Base-by-base conservation (phyloP, 108 stramenopile species). In the Fragilariopsis cylindrus region DNA sequence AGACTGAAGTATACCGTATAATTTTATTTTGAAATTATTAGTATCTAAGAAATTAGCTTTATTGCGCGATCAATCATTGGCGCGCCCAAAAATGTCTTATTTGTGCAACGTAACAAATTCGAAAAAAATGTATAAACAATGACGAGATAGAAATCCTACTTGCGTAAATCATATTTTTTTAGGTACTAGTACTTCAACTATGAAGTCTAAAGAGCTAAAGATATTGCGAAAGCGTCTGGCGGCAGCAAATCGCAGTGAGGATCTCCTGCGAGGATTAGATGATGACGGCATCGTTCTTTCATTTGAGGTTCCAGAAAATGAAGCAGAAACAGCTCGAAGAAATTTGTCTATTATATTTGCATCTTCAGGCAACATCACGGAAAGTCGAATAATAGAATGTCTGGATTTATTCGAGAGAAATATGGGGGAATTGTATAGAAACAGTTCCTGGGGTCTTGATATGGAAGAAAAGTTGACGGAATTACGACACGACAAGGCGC, bases 361-460 rank as follows among this genome's bases (percentile, higher is more conserved):
- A 50, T 48, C 5, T 30, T 63, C 72, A 13, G 16, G 55, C 12
- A n/a, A 54, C 1, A 44, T 71, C 19, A 7, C 57, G 19, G 57
- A 70, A 18, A 62, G 54, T 4, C 43, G 30, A 70, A 49, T 80
- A 49, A 11, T 69, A 39, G 45, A 71, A 39, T 65, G 54, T 48
- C 64, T 90, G 79, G 56, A 55, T 83, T 52, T 95, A 57, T 95
- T 95, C 65, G 67, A 87, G 71, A 48, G 30, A 1, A 95, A 95
- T 71, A 95, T 95, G 94, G 88, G 79, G 0, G 81, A 85, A 11
- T 62, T 88, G 73, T 95, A 95, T 64, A 45, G 42, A 65, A 52
- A 82, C 9, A 87, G 86, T 66, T 80, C 80, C 3, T 95, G 94
- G 94, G 94, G 94, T 46, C 76, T 95, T 42, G 74, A 95, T 71